These are phyloP conservation scores for Eucalyptus albens DNA, from an alignment of 345 rosid species.

Conservation along the genomic window DNA sequence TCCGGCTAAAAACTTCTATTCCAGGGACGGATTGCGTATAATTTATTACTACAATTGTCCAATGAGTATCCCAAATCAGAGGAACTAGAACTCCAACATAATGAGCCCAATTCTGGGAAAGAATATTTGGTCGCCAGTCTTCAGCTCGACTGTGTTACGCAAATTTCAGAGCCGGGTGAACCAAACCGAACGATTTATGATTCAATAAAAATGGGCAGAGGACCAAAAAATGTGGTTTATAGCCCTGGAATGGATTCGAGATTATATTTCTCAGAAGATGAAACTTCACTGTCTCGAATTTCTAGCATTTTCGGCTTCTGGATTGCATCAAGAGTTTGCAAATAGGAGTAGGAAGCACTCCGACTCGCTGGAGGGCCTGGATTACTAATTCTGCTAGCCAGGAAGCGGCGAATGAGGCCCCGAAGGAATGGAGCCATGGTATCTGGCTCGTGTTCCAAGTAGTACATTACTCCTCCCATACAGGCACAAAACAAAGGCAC, in stretches of 20 bases:
- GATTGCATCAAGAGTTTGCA: slow-evolving; percentile 58
- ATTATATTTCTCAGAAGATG: slow-evolving; percentile 54
- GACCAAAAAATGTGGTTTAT: slow-evolving; percentile 9
- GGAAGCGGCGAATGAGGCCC: slow-evolving; percentile 86
- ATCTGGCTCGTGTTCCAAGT: slow-evolving; percentile 84
- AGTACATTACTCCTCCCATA: slow-evolving; percentile 99
- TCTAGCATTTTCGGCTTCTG: slow-evolving; percentile 42
- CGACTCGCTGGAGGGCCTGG: slow-evolving; percentile 40
- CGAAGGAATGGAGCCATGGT: slow-evolving; percentile 95
- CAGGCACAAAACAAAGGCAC: slow-evolving; percentile 91
- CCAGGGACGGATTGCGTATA: background rate
- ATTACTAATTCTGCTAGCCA: slow-evolving; percentile 89
- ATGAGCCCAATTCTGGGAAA: background rate
- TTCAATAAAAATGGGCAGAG: background rate
- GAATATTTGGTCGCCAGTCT: background rate
- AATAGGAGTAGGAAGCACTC: slow-evolving; percentile 56
- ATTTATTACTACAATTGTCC: background rate
- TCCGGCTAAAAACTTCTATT: background rate
- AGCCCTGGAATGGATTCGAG: slow-evolving; percentile 95
- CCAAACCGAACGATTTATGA: background rate
- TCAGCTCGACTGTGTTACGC: background rate
- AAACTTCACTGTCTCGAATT: slow-evolving; percentile 31
- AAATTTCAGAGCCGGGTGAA: background rate
- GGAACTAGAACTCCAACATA: background rate
- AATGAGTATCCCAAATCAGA: background rate